Evolutionary conservation across 495 filamentous ascomycete species (phyloP).

Genomic region (Xylaria nigripes): DNA sequence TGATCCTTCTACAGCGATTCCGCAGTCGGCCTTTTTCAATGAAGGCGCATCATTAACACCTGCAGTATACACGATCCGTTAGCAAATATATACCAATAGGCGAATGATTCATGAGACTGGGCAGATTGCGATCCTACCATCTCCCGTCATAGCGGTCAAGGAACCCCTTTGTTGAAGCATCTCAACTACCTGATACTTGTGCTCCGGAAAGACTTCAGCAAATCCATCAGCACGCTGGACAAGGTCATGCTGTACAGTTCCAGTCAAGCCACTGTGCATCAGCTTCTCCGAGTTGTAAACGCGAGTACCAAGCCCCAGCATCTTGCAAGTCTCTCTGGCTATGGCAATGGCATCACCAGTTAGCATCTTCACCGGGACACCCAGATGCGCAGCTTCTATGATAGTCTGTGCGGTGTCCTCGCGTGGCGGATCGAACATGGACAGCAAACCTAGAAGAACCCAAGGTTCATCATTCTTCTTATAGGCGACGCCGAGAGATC

Average conservation of each 20-base stretch:
- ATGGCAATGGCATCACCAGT: constrained; percentile 92
- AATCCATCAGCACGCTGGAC: constrained; percentile 92
- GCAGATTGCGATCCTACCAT: constrained; percentile 38
- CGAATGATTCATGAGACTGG: background rate
- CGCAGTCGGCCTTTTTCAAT: constrained; percentile 88
- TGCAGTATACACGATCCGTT: background rate
- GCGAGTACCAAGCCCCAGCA: constrained; percentile 84
- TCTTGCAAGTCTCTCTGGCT: constrained; percentile 80
- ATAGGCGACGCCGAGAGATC: constrained; percentile 84
- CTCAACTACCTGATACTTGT: constrained; percentile 95
- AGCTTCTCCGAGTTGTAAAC: constrained; percentile 87
- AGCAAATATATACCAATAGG: background rate
- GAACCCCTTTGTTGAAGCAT: constrained; percentile 94
- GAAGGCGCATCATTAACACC: constrained; percentile 94
- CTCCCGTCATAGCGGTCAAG: constrained; percentile 94
- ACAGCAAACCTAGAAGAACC: constrained; percentile 87
- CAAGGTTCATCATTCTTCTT: constrained; percentile 68
- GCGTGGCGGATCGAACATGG: constrained; percentile 83
- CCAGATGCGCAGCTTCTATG: constrained; percentile 75
- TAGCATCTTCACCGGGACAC: constrained; percentile 89
- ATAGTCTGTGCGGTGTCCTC: constrained; percentile 86
- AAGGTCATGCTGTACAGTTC: constrained; percentile 85
- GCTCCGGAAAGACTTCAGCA: constrained; percentile 91
- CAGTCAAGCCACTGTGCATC: constrained; percentile 74
- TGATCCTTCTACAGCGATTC: constrained; percentile 87